These are phyloP conservation scores for Cardiospermum halicacabum DNA, from an alignment of 345 rosid genomes.

Conservation along the genomic window DNA sequence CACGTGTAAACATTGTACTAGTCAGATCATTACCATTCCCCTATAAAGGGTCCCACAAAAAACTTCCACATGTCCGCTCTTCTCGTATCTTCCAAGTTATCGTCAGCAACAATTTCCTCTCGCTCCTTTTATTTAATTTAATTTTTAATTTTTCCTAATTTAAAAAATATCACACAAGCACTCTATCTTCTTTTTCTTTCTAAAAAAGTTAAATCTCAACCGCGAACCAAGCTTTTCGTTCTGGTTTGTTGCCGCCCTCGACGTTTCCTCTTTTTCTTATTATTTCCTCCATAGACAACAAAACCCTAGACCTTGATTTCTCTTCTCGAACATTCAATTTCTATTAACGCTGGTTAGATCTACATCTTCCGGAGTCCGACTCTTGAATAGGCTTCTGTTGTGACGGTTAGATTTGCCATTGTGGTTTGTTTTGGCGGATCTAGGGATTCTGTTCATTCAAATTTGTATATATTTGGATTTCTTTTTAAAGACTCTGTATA, in stretches of 20 bases:
- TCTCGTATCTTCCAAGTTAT: conserved; percentile 43
- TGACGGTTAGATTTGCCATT: neutral
- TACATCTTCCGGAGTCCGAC: conserved; percentile 23
- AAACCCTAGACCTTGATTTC: conserved; percentile 46
- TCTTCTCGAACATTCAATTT: neutral
- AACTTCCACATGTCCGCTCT: conserved; percentile 25
- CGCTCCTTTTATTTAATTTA: neutral
- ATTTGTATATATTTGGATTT: conserved; percentile 13
- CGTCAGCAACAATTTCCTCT: conserved; percentile 21
- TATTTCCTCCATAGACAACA: conserved; percentile 14
- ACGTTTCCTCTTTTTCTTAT: conserved; percentile 41
- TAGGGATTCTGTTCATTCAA: conserved; percentile 9
- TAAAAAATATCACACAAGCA: too few relatives aligned
- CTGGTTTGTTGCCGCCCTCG: conserved; percentile 58
- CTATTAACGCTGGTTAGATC: conserved; percentile 32
- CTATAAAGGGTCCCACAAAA: neutral
- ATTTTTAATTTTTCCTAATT: conserved; percentile 13
- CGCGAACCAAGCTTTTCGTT: conserved; percentile 45
- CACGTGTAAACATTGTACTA: neutral
- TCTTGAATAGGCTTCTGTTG: neutral
- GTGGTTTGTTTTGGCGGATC: conserved; percentile 13
- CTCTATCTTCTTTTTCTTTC: conserved; percentile 15
- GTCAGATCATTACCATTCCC: neutral
- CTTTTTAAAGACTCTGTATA: conserved; percentile 9
- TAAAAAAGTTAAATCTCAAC: conserved; percentile 50